Base-by-base conservation (phyloP, 371 early-diverging fungal species). In the Mucor mucedo region DNA sequence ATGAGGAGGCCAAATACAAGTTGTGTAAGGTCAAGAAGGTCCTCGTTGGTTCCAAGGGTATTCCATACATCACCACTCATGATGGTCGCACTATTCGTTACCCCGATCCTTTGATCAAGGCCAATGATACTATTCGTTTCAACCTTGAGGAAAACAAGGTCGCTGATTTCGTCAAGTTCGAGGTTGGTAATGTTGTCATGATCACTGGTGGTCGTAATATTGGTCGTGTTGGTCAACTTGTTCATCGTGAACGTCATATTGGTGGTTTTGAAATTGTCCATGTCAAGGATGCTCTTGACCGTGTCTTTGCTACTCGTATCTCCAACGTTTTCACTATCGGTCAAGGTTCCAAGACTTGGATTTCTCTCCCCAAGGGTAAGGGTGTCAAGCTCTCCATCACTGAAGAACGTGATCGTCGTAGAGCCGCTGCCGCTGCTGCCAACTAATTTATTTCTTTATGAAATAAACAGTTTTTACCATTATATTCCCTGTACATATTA, bases 51-150 rank as follows among this genome's bases (percentile, higher is more conserved):
- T 83, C 88, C 76, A 95, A 94, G 84, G 94, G 94, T 75, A 91
- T 99, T 68, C 99, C 99, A 29, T 97, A 89, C 87, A 83, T 94
- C 59, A 95, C 97, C 67, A 99, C 99, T 77, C 97, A 98, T 87
- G 99, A 99, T 80, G 99, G 99, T 56, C 96, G 97, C 79, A 98
- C 99, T 75, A 90, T 99, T 84, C 99, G 99, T 79, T 99, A 98
- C 92, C 98, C 97, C 72, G 98, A 99, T 90, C 99, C 99, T 72
- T 75, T 91, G 80, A 92, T 99, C 89, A 94, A 96, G 89, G 95
- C 91, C 72, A 96, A 97, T 92, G 99, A 99, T 89, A 96, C 99
- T 63, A 85, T 99, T 82, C 98, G 98, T 89, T 81, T 98, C 75
- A 96, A 99, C 83, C 71, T 99, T 60, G 97, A 92, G 75, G 87